phyloP scores from a whole-genome alignment of 2,329 filamentous ascomycete genomes.

The Aspergillus novofumigatus region DNA sequence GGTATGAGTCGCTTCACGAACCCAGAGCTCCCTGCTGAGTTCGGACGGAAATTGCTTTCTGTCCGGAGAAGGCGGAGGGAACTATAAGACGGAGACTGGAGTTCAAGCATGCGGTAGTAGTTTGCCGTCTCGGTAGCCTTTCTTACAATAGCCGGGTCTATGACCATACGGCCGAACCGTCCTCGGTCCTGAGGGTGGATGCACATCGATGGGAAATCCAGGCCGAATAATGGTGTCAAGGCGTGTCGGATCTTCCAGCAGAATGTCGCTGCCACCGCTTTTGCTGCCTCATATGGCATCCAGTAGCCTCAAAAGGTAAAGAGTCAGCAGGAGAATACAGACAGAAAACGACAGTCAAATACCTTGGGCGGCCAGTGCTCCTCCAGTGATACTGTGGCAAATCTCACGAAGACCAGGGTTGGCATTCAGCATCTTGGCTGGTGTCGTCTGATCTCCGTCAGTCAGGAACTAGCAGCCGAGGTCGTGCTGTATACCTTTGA shows the following conservation, averaged over 20 bases:
- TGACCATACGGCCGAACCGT: conserved; percentile 64
- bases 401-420: conserved; percentile 86
- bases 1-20: conserved; percentile 19
- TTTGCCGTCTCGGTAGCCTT: conserved; percentile 44
- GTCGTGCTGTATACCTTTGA: conserved; percentile 64
- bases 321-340: background rate
- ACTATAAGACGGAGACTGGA: background rate
- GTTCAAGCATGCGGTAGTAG: conserved; percentile 31
- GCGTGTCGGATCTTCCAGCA: conserved; percentile 80
- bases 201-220: conserved; percentile 71
- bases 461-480: background rate
- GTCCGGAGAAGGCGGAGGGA: background rate
- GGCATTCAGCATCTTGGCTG: conserved; percentile 72
- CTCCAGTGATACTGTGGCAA: conserved; percentile 90
- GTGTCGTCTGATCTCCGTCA: conserved; percentile 63
- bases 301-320: conserved; percentile 69
- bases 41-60: conserved; percentile 5
- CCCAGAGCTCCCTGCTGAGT: conserved; percentile 5
- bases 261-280: conserved; percentile 83
- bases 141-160: conserved; percentile 54
- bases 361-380: conserved; percentile 87
- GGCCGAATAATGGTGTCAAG: conserved; percentile 85
- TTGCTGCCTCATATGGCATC: conserved; percentile 87
- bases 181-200: conserved; percentile 55
- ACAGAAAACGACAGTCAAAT: conserved; percentile 13